phyloP scores from a whole-genome alignment of 225 moss, liverwort and hornwort species.

The Sphagnum tenellum region DNA sequence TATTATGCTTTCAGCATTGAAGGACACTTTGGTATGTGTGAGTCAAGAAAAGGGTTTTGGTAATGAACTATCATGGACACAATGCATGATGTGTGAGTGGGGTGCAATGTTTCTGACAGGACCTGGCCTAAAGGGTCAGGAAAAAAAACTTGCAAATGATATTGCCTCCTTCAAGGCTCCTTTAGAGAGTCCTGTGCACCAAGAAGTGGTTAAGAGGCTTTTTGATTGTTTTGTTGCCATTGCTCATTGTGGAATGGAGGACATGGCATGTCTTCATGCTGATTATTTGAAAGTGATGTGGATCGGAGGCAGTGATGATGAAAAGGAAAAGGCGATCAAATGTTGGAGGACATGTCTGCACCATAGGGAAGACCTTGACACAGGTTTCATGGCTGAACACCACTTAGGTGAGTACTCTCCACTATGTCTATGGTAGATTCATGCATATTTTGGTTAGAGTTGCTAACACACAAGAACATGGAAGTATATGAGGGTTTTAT shows the following conservation, averaged over 20 bases:
- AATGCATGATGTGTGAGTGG: not conserved
- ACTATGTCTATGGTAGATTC: too few relatives aligned
- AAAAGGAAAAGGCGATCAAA: not conserved
- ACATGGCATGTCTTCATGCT: not conserved
- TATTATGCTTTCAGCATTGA: not conserved
- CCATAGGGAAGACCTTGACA: not conserved
- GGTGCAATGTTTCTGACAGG: not conserved
- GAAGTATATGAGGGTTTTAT: too few relatives aligned
- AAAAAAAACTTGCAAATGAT: not conserved
- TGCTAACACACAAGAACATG: too few relatives aligned
- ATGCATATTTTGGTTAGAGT: too few relatives aligned
- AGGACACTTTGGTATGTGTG: too few relatives aligned
- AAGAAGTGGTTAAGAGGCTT: not conserved
- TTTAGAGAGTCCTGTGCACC: not conserved
- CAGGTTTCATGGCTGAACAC: not conserved
- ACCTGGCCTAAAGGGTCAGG: not conserved
- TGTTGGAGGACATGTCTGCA: not conserved
- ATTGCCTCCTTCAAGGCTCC: not conserved
- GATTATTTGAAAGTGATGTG: not conserved
- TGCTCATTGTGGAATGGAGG: not conserved
- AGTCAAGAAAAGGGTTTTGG: too few relatives aligned
- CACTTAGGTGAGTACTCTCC: not conserved
- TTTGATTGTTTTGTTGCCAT: not conserved
- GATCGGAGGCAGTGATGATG: not conserved
- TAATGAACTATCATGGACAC: too few relatives aligned